phyloP scores from a whole-genome alignment of 108 stramenopile genomes.

The Skeletonema grethae region DNA sequence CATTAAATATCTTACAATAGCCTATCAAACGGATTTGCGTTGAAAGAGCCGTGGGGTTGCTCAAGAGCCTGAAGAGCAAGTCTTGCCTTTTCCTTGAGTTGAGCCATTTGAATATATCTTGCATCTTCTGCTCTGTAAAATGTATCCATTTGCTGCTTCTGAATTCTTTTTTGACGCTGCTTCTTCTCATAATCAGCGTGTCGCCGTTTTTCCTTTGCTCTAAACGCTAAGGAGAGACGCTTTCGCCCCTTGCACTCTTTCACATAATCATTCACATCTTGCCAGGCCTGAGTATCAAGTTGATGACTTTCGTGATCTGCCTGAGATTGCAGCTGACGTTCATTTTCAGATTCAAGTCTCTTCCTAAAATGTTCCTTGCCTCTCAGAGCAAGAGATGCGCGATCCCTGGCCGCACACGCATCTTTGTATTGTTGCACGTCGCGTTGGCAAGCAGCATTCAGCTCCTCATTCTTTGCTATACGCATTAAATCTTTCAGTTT shows the following conservation, averaged over 20 bases:
- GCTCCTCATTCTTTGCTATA: slow-evolving; percentile 52
- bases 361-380: slow-evolving; percentile 61
- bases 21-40: slow-evolving; percentile 1
- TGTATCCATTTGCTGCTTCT: slow-evolving; percentile 44
- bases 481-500: slow-evolving; percentile 39
- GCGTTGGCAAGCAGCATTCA: slow-evolving; percentile 65
- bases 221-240: slow-evolving; percentile 72
- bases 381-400: slow-evolving; percentile 70
- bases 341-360: slow-evolving; percentile 59
- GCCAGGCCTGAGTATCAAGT: slow-evolving; percentile 65
- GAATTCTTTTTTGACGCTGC: slow-evolving; percentile 45
- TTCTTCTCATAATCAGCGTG: slow-evolving; percentile 59
- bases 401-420: slow-evolving; percentile 62
- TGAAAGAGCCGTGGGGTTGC: slow-evolving; percentile 3
- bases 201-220: slow-evolving; percentile 77
- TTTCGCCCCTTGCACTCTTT: slow-evolving; percentile 70
- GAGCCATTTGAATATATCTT: slow-evolving; percentile 65
- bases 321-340: slow-evolving; percentile 39
- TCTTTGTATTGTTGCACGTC: slow-evolving; percentile 76
- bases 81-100: slow-evolving; percentile 68
- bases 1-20: too few relatives aligned
- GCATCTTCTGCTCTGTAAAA: slow-evolving; percentile 59
- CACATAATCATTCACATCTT: slow-evolving; percentile 79
- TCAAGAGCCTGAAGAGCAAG: slow-evolving; percentile 61
- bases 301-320: slow-evolving; percentile 56